A percentile compares a stretch with the other conserved stretches of the same genome.
phyloP scores from a whole-genome alignment of 1,284 basidiomycete species.

The Ceratobasidium sp. region DNA sequence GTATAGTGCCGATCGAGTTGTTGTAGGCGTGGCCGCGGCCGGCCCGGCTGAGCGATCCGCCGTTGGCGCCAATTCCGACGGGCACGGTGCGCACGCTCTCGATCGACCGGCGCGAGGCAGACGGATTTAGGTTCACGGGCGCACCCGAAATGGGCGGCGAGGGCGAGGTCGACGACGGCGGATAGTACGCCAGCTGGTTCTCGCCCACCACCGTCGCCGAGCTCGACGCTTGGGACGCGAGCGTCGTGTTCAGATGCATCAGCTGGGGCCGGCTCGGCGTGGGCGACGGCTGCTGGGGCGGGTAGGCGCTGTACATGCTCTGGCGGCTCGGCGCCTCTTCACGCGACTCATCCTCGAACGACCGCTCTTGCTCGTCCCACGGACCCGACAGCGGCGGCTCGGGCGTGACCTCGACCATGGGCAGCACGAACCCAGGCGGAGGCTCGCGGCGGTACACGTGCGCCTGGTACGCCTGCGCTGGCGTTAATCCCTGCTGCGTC shows the following conservation, averaged over 20 bases:
- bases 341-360: neutral
- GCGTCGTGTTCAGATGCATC: conserved; percentile 64
- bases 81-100: conserved; percentile 69
- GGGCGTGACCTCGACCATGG: conserved; percentile 36
- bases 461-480: conserved; percentile 83
- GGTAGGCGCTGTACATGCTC: conserved; percentile 32
- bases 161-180: conserved; percentile 63
- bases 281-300: conserved; percentile 38
- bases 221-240: conserved; percentile 54
- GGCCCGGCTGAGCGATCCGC: conserved; percentile 26
- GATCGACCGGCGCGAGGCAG: conserved; percentile 65
- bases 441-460: conserved; percentile 67
- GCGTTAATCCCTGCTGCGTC: conserved; percentile 71
- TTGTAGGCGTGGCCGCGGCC: conserved; percentile 36
- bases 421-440: conserved; percentile 33
- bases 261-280: conserved; percentile 41
- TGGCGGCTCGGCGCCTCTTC: conserved; percentile 1
- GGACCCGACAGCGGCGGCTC: conserved; percentile 48
- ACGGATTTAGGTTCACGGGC: conserved; percentile 48
- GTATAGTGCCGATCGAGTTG: conserved; percentile 49
- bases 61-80: conserved; percentile 50
- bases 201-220: conserved; percentile 18
- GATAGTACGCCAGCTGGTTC: conserved; percentile 33
- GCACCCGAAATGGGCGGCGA: conserved; percentile 69
- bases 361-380: conserved; percentile 48